Percentiles rank a stretch among this genome's conserved stretches.
Conservation (phyloP, 1,284 basidiomycete species). For the Cryptococcus deneoformans region DNA sequence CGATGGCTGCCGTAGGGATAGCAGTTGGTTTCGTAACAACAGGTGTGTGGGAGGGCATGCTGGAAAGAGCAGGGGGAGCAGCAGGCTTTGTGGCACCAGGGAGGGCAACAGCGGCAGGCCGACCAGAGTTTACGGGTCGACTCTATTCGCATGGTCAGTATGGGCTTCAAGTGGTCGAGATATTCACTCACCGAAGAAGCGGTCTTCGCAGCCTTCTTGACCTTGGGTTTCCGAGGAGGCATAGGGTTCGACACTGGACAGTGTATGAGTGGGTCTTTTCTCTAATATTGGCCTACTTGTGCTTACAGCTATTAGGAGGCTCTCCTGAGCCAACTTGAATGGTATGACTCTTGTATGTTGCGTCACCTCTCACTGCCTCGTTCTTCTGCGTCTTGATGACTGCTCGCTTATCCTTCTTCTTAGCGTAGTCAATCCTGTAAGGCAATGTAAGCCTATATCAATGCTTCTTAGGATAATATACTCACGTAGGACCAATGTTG, state of each 20-base stretch:
- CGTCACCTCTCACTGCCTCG: conserved; percentile 75
- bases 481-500: conserved; percentile 71
- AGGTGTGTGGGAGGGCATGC: conserved; percentile 24
- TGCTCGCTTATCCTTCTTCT: conserved; percentile 97
- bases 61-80: conserved; percentile 37
- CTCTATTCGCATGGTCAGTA: not conserved
- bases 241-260: conserved; percentile 65
- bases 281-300: not conserved
- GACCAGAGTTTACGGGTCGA: not conserved
- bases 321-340: conserved; percentile 89
- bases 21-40: conserved; percentile 23
- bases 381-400: conserved; percentile 88
- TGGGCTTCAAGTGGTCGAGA: no score
- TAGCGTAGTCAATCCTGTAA: conserved; percentile 75
- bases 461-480: conserved; percentile 8
- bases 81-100: conserved; percentile 49
- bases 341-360: conserved; percentile 90
- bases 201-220: conserved; percentile 18
- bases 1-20: conserved; percentile 9
- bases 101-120: conserved; percentile 43
- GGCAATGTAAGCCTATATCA: conserved; percentile 4
- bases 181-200: conserved; percentile 8
- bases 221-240: conserved; percentile 73
- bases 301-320: conserved; percentile 61
- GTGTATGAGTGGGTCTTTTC: conserved; percentile 10